Base-by-base conservation (phyloP, 257 asterid species). In the Coffea eugenioides region DNA sequence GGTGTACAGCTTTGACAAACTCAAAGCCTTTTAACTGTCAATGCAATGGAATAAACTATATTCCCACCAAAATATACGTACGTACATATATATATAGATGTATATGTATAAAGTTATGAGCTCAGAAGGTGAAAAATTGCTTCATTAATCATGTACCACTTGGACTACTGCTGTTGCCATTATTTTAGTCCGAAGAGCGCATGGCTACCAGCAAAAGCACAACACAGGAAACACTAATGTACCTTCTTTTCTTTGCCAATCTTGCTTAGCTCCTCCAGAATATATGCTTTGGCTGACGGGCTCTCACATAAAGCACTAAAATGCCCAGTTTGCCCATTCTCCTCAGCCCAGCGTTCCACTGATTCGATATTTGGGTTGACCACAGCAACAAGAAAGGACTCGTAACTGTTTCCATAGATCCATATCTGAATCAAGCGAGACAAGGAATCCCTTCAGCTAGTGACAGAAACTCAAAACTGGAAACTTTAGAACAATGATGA, bases 21-120 rank as follows among this genome's bases (percentile, higher is more conserved):
- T 93, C 98, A 81, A 93, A 93, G 31, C 98, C 98, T 87, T 88
- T 93, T 52, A 93, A 77, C 98, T 93, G 90, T 80, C 70, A 79
- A 73, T 52, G 69, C 1, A 71, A 77, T 27, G 51, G 41, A 70
- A 48, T 8, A 43, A n/a, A 73, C 48, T 21, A 71, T 46, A 20
- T 12, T 9, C 39, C 27, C 61, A 15, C 46, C 18, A 10, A 78
- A 16, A 52, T 31, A 31, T 31, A 31, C 31, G 0, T 31, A 31
- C 31, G 0, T 31, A 31, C 31, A 31, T 31, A 31, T 1, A 1
- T 31, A 31, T 0, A 31, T 31, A 31, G 31, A 31, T 31, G 0
- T 31, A 31, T 31, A 31, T 31, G 31, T 31, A 31, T 31, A 31
- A 31, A 31, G 48, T 34, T 52, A 51, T 16, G 77, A 14, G 31